A percentile compares a stretch with the other conserved stretches of the same genome.
Conservation (phyloP, 2,329 filamentous ascomycete species). For the Zasmidium angulare region DNA sequence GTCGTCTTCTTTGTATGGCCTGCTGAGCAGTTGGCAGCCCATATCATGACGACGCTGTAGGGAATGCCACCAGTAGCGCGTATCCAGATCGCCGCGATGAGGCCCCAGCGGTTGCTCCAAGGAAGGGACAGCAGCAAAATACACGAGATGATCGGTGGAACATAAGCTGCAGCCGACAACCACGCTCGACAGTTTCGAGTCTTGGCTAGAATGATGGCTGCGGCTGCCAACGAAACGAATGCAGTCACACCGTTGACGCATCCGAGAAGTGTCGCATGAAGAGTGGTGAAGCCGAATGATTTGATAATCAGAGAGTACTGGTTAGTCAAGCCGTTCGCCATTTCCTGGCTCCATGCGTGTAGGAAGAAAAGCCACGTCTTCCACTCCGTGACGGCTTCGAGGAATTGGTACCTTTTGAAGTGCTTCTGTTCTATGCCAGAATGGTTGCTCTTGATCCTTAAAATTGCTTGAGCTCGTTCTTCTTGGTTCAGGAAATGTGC, state of each 20-base stretch:
- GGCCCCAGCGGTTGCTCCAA: constrained; percentile 41
- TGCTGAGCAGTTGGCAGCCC: constrained; percentile 17
- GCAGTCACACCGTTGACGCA: constrained; percentile 19
- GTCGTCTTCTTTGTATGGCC: constrained; percentile 48
- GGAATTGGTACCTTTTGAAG: constrained; percentile 37
- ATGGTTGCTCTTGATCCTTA: constrained; percentile 38
- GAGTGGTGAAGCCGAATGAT: constrained; percentile 44
- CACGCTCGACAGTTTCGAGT: constrained; percentile 32
- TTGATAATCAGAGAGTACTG: constrained; percentile 48
- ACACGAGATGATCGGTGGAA: constrained; percentile 39
- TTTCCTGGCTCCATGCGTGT: constrained; percentile 40
- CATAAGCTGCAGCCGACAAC: constrained; percentile 35
- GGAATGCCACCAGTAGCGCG: constrained; percentile 39
- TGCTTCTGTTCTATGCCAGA: constrained; percentile 40
- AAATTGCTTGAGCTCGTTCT: constrained; percentile 36
- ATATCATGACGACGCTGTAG: constrained; percentile 42
- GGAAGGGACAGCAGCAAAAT: constrained; percentile 39
- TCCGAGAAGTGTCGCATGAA: constrained; percentile 37
- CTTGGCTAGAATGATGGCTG: constrained; percentile 32
- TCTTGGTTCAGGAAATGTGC: constrained; percentile 35
- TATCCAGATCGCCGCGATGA: constrained; percentile 41
- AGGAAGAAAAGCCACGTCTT: constrained; percentile 40
- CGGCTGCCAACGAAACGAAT: constrained; percentile 26
- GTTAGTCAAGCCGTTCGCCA: constrained; percentile 42
- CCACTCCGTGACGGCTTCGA: constrained; percentile 35